phyloP scores from a whole-genome alignment of 306 rosid species.

The Biancaea sappan region DNA sequence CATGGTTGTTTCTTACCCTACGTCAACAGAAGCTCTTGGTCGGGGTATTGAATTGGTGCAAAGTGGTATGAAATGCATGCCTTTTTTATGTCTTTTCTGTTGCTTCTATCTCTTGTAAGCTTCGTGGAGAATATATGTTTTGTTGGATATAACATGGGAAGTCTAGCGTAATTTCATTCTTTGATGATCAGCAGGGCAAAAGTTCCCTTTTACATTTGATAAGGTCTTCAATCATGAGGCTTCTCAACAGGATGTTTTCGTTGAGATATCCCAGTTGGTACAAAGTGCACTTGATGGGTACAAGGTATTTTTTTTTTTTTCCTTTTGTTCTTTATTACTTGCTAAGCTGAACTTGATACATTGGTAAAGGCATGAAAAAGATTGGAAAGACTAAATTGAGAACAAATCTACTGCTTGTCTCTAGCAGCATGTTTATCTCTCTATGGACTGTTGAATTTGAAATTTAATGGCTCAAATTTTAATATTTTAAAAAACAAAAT shows the following conservation, averaged over 20 bases:
- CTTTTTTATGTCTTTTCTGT: not conserved
- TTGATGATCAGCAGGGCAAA: slow-evolving; percentile 66
- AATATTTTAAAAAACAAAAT: too few species aligned
- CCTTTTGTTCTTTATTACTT: slow-evolving; percentile 1
- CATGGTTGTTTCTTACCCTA: slow-evolving; percentile 71
- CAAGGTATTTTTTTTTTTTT: slow-evolving; percentile 60
- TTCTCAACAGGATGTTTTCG: slow-evolving; percentile 83
- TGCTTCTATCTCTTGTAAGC: not conserved
- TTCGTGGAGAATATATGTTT: slow-evolving; percentile 7
- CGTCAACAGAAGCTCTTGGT: slow-evolving; percentile 77
- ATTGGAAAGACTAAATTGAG: not conserved
- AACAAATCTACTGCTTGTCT: too few species aligned
- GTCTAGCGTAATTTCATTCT: slow-evolving; percentile 5
- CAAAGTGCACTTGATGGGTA: slow-evolving; percentile 99
- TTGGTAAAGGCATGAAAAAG: not conserved
- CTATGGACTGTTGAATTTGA: too few species aligned
- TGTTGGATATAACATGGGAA: not conserved
- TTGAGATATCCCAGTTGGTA: slow-evolving; percentile 88
- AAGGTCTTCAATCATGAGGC: slow-evolving; percentile 84
- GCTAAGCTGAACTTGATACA: not conserved
- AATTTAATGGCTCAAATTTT: too few species aligned
- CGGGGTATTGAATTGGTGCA: slow-evolving; percentile 84
- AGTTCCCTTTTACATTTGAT: slow-evolving; percentile 85
- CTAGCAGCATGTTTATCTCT: too few species aligned
- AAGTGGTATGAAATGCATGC: slow-evolving; percentile 53